Base-by-base conservation (phyloP, 1,284 basidiomycete genomes). In the Mixia osmundae region DNA sequence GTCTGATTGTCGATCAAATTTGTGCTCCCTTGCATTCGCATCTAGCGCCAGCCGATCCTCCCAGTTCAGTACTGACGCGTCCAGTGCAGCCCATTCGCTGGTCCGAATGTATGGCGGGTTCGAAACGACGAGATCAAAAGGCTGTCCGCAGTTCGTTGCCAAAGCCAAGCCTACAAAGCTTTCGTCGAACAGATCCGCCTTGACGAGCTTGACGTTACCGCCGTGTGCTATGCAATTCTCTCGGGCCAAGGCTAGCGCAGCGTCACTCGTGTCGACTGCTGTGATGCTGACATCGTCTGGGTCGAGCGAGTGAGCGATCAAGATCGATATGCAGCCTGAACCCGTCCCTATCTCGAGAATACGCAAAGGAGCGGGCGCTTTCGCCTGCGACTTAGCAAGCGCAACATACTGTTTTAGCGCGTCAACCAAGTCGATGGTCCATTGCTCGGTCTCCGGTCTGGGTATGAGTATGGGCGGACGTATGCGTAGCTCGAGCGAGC, bases 21-120 rank as follows among this genome's bases (percentile, higher is more conserved):
- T 25, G 3, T 29, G 31, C 28, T 23, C 11, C 11, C 12, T 5
- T 6, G 26, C 32, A 43, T 78, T 77, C 5, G 77, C 83, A 20
- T 83, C 62, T 16, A 94, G 65, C 3, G 85, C 83, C 11, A 61
- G 62, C 11, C 62, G 65, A 55, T 85, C 78, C 57, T 94, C 87
- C 51, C 67, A 78, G 37, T 67, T 61, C 31, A 59, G 67, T 31
- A 94, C 83, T 25, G 69, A 72, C 14, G 51, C 42, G 3, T 73
- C 66, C 18, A 89, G 65, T 11, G 51, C 41, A 28, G 66, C 57
- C 52, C 72, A 87, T 40, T 77, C 72, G 23, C 54, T 42, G 37
- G 53, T 61, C 16, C 79, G 62, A 47, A 94, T 79, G 57, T 91
- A 91, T 5, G 85, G 85, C n/a, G 85, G 85, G 55, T 91, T 94